These are phyloP conservation scores for Bjerkandera adusta DNA, from an alignment of 1,284 basidiomycete genomes.

Conservation along the genomic window DNA sequence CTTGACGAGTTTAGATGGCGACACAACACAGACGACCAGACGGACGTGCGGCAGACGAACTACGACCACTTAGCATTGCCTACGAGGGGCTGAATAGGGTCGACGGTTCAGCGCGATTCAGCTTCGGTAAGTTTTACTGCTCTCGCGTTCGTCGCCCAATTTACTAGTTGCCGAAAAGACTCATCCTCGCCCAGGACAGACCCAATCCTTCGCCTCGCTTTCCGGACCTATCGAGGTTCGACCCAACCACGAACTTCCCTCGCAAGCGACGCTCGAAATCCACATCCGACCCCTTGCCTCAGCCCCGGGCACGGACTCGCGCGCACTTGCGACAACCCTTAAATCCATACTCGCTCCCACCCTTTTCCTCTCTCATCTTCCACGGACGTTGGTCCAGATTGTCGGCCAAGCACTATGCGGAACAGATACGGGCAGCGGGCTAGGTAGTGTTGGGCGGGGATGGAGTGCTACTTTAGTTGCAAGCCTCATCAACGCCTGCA, in stretches of 20 bases:
- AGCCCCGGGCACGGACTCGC: constrained; percentile 65
- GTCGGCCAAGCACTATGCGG: constrained; percentile 58
- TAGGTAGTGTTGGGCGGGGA: constrained; percentile 26
- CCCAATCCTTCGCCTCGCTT: constrained; percentile 58
- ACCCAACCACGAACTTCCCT: constrained; percentile 60
- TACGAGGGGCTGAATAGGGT: constrained; percentile 54
- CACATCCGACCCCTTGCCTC: constrained; percentile 62
- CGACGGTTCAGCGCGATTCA: constrained; percentile 66
- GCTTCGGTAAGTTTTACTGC: constrained; percentile 44
- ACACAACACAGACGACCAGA: constrained; percentile 22
- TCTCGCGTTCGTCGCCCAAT: constrained; percentile 1
- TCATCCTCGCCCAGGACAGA: constrained; percentile 34
- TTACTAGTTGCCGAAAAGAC: constrained; percentile 6
- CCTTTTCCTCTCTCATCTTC: constrained; percentile 59
- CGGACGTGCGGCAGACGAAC: constrained; percentile 25
- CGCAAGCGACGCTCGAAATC: constrained; percentile 72
- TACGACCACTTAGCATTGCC: constrained; percentile 27
- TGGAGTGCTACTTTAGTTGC: constrained; percentile 38
- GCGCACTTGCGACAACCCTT: constrained; percentile 49
- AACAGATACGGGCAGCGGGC: constrained; percentile 28
- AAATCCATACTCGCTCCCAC: constrained; percentile 55
- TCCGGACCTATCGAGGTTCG: constrained; percentile 79
- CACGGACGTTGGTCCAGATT: constrained; percentile 68
- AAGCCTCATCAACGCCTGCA: constrained; percentile 65
- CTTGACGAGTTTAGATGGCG: too few species aligned